Conservation (phyloP, 78 protist species). For the Dictyostelium discoideum region DNA sequence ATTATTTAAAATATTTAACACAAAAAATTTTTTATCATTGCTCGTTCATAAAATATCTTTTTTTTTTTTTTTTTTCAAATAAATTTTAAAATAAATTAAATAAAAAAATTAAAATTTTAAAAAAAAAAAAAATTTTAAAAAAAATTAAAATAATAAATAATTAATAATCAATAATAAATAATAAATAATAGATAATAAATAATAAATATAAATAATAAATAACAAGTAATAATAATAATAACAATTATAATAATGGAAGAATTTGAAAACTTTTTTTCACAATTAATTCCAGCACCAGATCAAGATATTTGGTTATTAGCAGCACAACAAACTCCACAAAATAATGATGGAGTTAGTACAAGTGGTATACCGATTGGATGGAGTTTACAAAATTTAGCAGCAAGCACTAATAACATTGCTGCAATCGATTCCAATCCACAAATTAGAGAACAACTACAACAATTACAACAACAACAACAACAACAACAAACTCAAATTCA, state of each 20-base stretch:
- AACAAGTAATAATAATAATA: background rate
- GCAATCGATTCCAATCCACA: conserved; percentile 3
- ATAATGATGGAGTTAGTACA: conserved; percentile 8
- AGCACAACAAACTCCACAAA: background rate
- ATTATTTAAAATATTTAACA: too few relatives aligned
- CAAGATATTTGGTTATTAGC: conserved; percentile 58
- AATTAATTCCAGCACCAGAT: conserved; percentile 56
- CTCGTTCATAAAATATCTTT: too few relatives aligned
- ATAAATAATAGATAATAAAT: background rate
- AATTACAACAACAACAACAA: conserved; percentile 44
- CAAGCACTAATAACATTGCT: background rate
- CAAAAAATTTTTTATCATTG: too few relatives aligned
- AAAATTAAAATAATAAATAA: too few relatives aligned
- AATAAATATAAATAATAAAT: background rate
- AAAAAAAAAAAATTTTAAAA: too few relatives aligned
- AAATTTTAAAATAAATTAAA: too few relatives aligned
- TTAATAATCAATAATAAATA: too few relatives aligned
- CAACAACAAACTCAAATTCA: conserved; percentile 18
- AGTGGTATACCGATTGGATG: conserved; percentile 13
- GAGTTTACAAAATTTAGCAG: conserved; percentile 2
- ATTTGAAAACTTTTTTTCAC: conserved; percentile 63
- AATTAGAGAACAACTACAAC: conserved; percentile 18
- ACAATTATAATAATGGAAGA: conserved; percentile 25
- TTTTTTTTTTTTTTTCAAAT: too few relatives aligned
- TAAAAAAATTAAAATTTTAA: too few relatives aligned